Evolutionary conservation across 495 filamentous ascomycete genomes (phyloP), one percentile per base, ranked within the genome.

Genomic region (Trichoderma reesei): DNA sequence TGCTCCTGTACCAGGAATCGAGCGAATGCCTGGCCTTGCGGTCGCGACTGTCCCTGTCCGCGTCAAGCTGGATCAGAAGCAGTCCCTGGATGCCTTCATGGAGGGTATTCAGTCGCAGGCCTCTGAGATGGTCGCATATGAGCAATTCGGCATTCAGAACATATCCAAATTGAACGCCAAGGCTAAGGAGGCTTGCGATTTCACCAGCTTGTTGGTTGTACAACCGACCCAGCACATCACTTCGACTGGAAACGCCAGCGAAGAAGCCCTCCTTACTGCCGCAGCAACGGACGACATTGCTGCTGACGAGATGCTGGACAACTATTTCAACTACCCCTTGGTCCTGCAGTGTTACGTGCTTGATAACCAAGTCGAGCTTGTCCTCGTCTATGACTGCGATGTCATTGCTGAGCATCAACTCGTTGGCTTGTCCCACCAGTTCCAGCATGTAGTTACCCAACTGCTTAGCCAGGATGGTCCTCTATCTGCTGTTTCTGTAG

Each of bases 1-100:
- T 20, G 74, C 76, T 8, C 70, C 75, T 9, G 66, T 85, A 1
- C 64, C 69, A 4, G 81, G 78, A 20, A 69, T 86, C 13, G 72
- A 72, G 26, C 70, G 75, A 18, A 79, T 85, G 60, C 68, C 75
- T 8, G 83, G 81, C 0, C 78, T 85, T 1, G 74, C 84, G 0
- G 80, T 88, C 44, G 78, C 85, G 26, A 87, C 86, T 0, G 70
- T 87, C 0, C 86, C 86, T 4, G 70, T 82, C 14, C 76, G 84
- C 1, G 70, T 76, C 2, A 62, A 61, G 3, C 34, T 73, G 2
- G 42, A 51, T 20, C 51, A 48, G 20, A 66, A 65, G 6, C 59
- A 59, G 42, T 26, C 59, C 13, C 18, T 72, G 6, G 39, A 36
- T 10, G 51, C 60, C 7, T 72, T 70, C 33, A 39, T 74, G 39